phyloP scores from a whole-genome alignment of 257 asterid species.

The Rauvolfia tetraphylla region DNA sequence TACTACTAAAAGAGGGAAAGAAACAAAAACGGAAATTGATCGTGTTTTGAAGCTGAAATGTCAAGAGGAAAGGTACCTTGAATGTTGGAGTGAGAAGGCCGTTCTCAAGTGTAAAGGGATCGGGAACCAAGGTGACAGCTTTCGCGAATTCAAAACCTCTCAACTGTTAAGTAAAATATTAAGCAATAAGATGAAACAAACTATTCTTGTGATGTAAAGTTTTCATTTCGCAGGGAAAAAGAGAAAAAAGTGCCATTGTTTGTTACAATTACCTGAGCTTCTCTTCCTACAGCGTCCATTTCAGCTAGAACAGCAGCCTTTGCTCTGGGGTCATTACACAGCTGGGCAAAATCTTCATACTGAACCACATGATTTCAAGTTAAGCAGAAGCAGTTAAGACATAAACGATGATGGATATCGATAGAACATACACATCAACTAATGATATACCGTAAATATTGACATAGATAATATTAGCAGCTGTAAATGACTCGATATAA shows the following conservation, averaged over 20 bases:
- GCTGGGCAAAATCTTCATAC: conserved; percentile 66
- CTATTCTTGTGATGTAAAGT: background rate
- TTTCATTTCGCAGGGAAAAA: too few species aligned
- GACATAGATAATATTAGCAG: background rate
- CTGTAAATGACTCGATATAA: background rate
- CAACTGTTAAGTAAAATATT: conserved; percentile 37
- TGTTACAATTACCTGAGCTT: conserved; percentile 68
- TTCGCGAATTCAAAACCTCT: conserved; percentile 90
- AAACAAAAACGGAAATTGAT: too few species aligned
- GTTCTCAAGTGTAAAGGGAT: conserved; percentile 84
- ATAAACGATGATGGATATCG: conserved; percentile 7
- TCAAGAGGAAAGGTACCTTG: conserved; percentile 50
- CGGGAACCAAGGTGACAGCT: conserved; percentile 68
- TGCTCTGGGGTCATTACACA: conserved; percentile 73
- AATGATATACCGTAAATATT: background rate
- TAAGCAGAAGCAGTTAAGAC: conserved; percentile 16
- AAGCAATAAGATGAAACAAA: conserved; percentile 15
- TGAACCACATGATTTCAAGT: conserved; percentile 23
- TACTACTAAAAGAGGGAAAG: too few species aligned
- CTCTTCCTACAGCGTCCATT: conserved; percentile 81
- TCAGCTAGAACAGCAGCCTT: conserved; percentile 92
- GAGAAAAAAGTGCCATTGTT: too few species aligned
- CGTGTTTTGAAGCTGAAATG: background rate
- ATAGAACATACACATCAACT: background rate
- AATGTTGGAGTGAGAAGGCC: conserved; percentile 90